These are phyloP conservation scores for Neurospora sp. DNA, from an alignment of 495 filamentous ascomycete species.

Conservation along the genomic window DNA sequence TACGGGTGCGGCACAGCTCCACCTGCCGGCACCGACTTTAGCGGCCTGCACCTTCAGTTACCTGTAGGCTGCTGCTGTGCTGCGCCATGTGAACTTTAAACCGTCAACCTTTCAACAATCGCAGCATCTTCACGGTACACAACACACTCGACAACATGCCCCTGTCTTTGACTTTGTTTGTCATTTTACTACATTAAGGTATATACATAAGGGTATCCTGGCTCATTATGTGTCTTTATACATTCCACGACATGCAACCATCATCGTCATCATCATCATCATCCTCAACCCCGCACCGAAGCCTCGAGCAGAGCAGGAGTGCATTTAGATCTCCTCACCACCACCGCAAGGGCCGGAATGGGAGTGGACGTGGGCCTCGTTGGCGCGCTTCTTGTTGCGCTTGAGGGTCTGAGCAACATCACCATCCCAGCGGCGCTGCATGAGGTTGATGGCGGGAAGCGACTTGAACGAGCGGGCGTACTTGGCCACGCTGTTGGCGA, in stretches of 20 bases:
- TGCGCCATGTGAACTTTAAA: neutral
- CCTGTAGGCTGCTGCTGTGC: neutral
- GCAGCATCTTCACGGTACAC: neutral
- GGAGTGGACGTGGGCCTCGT: neutral
- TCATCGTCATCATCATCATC: neutral
- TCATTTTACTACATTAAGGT: neutral
- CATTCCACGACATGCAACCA: neutral
- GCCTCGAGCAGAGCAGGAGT: neutral
- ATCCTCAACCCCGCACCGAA: neutral
- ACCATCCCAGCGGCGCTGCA: constrained; percentile 8
- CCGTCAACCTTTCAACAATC: neutral
- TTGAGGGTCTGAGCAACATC: constrained; percentile 7
- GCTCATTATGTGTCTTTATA: neutral
- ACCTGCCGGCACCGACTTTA: neutral
- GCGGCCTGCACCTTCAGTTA: neutral
- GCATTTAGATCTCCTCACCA: neutral
- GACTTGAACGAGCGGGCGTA: constrained; percentile 42
- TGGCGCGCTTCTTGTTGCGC: constrained; percentile 1
- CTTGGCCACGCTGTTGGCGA: constrained; percentile 54
- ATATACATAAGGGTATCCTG: neutral
- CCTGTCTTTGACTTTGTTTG: neutral
- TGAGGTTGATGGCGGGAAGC: constrained; percentile 13
- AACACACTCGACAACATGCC: neutral
- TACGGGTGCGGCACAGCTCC: neutral
- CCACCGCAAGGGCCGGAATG: constrained; percentile 14